These are phyloP conservation scores for Boletus reticuloceps DNA, from an alignment of 768 basidiomycete species.

Conservation along the genomic window DNA sequence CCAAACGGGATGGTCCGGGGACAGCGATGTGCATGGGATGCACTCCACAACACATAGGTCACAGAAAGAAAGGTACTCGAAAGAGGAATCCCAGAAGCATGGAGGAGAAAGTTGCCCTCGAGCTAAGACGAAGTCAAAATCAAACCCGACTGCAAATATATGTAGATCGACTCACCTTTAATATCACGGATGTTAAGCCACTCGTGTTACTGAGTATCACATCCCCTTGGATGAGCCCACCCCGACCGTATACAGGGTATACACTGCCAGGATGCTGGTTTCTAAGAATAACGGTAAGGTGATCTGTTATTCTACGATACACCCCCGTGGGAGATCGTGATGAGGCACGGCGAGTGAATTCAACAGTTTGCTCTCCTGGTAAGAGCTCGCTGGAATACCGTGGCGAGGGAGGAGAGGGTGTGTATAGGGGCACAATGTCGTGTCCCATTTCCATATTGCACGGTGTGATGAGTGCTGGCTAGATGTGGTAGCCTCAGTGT, in stretches of 20 bases:
- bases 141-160: background rate
- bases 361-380: constrained; percentile 49
- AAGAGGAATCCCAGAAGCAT: constrained; percentile 9
- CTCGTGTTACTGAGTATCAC: constrained; percentile 12
- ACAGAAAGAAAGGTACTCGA: constrained; percentile 17
- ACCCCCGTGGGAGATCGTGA: constrained; percentile 11
- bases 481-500: background rate
- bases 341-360: constrained; percentile 34
- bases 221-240: constrained; percentile 24
- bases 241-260: constrained; percentile 20
- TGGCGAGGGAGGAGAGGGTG: constrained; percentile 51
- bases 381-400: constrained; percentile 51
- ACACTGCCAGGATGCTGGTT: constrained; percentile 22
- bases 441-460: constrained; percentile 5
- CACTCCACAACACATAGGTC: constrained; percentile 20
- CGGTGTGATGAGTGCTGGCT: background rate
- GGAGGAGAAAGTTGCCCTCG: constrained; percentile 24
- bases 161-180: constrained; percentile 20
- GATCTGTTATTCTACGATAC: constrained; percentile 31
- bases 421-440: constrained; percentile 46
- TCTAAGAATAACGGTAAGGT: constrained; percentile 22
- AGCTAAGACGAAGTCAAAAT: constrained; percentile 13
- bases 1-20: constrained; percentile 43
- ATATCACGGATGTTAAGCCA: constrained; percentile 15
- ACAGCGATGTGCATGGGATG: constrained; percentile 18